Base-by-base conservation (phyloP, 2,329 filamentous ascomycete genomes). In the Penicillium sp. region DNA sequence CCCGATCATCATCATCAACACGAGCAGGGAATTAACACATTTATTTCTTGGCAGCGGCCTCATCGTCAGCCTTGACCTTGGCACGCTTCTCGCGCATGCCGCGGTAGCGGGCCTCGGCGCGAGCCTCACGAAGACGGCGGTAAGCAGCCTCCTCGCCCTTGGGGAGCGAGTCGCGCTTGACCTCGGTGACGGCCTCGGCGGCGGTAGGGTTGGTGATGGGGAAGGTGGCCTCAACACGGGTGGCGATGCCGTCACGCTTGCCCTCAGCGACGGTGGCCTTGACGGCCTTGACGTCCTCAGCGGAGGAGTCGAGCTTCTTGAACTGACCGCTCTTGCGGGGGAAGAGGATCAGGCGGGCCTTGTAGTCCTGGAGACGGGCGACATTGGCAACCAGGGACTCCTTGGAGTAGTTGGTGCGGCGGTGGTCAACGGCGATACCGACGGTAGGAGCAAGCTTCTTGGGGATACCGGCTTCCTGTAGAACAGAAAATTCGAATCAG, bases 311-410 rank as follows among this genome's bases (percentile, higher is more conserved):
- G 75, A 88, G 88, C 75, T 87, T 87, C 89, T 95, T 96, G 79
- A 86, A 83, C 79, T 93, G 85, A 79, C 91, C 91, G 74, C 84
- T 84, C 79, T 89, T 90, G 82, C 90, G 89, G 74, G 93, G 93
- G 83, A 99, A 96, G 74, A 99, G 84, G 75, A 99, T 95, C 72
- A 99, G 81, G 72, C 90, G 89, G 73, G 87, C 84, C 81, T 87
- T 88, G 90, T 95, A 99, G 75, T 89, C 89, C 84, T 96, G 91
- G 73, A 99, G 89, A 73, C 93, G 93, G 76, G 88, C 88, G 68
- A 99, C 92, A 80, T 99, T 99, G 82, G 82, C 82, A 75, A 89
- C 82, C 69, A 97, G 86, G 63, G 87, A 88, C 84, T 97, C 93
- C 81, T 95, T 89, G 72, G 87, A 93, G 72, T 95, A 87, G 84